phyloP scores from a whole-genome alignment of 2,329 filamentous ascomycete species.

The Amphichorda felina region DNA sequence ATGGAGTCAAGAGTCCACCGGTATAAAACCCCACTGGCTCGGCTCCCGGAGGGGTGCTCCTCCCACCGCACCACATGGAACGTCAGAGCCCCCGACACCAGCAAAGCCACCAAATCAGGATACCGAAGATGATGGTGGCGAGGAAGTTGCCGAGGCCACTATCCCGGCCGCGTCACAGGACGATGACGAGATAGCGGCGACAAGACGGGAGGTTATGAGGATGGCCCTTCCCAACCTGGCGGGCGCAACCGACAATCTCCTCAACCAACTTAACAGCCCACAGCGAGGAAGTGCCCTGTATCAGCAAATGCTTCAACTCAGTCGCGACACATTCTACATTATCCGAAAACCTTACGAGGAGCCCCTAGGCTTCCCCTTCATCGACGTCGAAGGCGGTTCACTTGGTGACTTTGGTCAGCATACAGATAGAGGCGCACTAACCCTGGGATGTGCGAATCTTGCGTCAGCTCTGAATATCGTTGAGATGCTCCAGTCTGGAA shows the following conservation, averaged over 20 bases:
- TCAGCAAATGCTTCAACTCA: conserved; percentile 11
- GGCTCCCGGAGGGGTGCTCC: too few species aligned
- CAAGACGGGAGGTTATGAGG: not conserved
- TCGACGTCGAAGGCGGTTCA: conserved; percentile 14
- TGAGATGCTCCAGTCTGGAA: conserved; percentile 1
- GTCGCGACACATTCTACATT: conserved; percentile 12
- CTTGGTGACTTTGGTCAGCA: conserved; percentile 3
- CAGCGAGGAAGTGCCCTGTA: conserved; percentile 8
- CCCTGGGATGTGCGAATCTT: conserved; percentile 21
- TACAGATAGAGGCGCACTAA: conserved; percentile 3
- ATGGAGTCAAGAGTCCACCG: too few species aligned
- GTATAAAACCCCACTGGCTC: too few species aligned
- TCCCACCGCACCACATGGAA: not conserved
- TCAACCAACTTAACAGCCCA: conserved; percentile 10
- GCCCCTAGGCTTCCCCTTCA: conserved; percentile 10
- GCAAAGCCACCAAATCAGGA: not conserved
- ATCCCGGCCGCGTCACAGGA: too few species aligned
- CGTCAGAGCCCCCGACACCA: not conserved
- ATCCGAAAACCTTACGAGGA: conserved; percentile 13
- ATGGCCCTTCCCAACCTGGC: conserved; percentile 14
- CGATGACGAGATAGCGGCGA: not conserved
- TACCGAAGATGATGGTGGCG: not conserved
- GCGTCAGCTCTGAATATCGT: conserved; percentile 19
- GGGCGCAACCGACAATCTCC: conserved; percentile 13
- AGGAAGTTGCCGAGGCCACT: conserved; percentile 1